These are phyloP conservation scores for Nelumbo lutea DNA, from an alignment of 164 flowering plant genomes.

Conservation along the genomic window DNA sequence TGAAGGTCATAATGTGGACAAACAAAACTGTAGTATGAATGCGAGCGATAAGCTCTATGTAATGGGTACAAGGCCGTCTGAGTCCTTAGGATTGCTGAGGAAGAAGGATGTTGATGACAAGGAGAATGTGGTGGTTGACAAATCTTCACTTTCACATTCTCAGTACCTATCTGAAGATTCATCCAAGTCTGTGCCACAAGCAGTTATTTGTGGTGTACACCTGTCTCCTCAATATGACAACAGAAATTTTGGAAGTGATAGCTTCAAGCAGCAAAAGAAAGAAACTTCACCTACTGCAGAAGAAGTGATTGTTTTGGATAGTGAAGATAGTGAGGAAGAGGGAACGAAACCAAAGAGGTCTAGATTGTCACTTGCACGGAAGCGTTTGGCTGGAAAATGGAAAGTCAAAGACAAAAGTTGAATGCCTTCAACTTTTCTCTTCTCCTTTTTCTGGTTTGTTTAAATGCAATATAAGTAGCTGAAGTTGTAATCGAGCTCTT, in stretches of 20 bases:
- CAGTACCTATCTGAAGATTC: conserved; percentile 1
- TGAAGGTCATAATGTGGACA: conserved; percentile 8
- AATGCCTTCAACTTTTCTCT: background rate
- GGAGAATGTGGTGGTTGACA: conserved; percentile 7
- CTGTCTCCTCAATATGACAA: conserved; percentile 3
- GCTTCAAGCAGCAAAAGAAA: conserved; percentile 8
- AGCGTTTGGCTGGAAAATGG: conserved; percentile 29
- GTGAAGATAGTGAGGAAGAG: conserved; percentile 73
- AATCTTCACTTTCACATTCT: background rate
- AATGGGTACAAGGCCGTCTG: conserved; percentile 13
- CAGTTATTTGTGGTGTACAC: background rate
- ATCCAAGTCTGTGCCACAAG: conserved; percentile 1
- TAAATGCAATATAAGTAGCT: no score
- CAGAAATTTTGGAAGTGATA: background rate
- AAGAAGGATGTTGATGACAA: conserved; percentile 5
- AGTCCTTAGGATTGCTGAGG: conserved; percentile 1
- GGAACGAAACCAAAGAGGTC: conserved; percentile 21
- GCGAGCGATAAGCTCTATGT: background rate
- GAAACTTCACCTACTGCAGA: conserved; percentile 24
- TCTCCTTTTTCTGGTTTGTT: no score
- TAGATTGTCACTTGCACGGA: conserved; percentile 32
- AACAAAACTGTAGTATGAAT: background rate
- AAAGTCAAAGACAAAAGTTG: conserved; percentile 20
- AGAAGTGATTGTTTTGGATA: conserved; percentile 58
- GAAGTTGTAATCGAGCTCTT: no score